phyloP scores from a whole-genome alignment of 805 yeast genomes.

The Ogataea dorogensis region DNA sequence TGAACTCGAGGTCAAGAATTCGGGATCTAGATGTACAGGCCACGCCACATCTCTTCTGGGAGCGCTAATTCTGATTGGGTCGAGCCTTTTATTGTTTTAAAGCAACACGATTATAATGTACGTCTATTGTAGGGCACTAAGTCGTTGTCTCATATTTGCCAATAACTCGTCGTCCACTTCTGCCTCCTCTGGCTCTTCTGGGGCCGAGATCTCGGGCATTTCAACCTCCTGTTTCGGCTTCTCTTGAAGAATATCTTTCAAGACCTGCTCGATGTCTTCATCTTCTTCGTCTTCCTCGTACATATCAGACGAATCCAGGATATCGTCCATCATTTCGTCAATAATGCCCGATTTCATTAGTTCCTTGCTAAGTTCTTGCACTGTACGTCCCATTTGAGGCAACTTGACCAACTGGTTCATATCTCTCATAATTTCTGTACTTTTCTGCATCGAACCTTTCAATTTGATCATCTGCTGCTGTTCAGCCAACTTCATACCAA shows the following conservation, averaged over 20 bases:
- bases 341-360: conserved; percentile 82
- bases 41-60: conserved; percentile 23
- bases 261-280: conserved; percentile 61
- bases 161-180: conserved; percentile 75
- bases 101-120: neutral
- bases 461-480: conserved; percentile 83
- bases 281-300: conserved; percentile 69
- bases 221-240: conserved; percentile 30
- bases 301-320: conserved; percentile 67
- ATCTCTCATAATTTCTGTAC: conserved; percentile 83
- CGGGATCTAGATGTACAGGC: conserved; percentile 10
- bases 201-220: conserved; percentile 20
- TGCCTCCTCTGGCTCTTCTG: conserved; percentile 30
- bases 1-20: conserved; percentile 11
- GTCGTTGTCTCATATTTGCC: conserved; percentile 84
- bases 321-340: conserved; percentile 93
- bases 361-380: conserved; percentile 85
- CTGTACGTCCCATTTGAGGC: conserved; percentile 77
- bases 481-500: conserved; percentile 86
- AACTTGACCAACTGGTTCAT: conserved; percentile 74
- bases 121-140: conserved; percentile 69
- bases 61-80: conserved; percentile 23
- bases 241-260: conserved; percentile 44
- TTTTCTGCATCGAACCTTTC: conserved; percentile 75
- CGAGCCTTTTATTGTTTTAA: conserved; percentile 21